These are phyloP conservation scores for Ogataea chonburiensis DNA, from an alignment of 805 yeast species.

Conservation along the genomic window DNA sequence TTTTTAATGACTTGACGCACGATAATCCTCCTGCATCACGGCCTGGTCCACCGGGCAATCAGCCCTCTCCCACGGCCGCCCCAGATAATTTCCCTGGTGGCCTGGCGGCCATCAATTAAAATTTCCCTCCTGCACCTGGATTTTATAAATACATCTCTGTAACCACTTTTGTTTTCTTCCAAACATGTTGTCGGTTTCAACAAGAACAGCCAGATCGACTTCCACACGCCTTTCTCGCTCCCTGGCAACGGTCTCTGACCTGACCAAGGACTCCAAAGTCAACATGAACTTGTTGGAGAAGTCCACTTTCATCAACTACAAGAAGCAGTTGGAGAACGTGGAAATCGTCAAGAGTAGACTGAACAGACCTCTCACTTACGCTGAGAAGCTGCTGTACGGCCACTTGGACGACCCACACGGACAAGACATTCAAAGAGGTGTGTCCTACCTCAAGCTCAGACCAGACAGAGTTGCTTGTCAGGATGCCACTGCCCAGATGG, in stretches of 20 bases:
- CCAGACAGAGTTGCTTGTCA: constrained; percentile 99
- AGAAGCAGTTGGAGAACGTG: constrained; percentile 84
- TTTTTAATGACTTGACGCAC: constrained; percentile 9
- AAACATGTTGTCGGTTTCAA: constrained; percentile 33
- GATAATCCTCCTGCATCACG: constrained; percentile 4
- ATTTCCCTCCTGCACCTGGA: constrained; percentile 11
- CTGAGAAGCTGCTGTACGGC: constrained; percentile 92
- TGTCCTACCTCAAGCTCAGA: constrained; percentile 83
- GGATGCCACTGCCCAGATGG: constrained; percentile 99
- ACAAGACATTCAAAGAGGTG: constrained; percentile 71
- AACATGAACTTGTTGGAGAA: constrained; percentile 61
- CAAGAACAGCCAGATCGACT: constrained; percentile 28
- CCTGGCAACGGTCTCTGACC: constrained; percentile 49
- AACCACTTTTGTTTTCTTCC: constrained; percentile 13
- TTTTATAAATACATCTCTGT: constrained; percentile 11
- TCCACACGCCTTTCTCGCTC: constrained; percentile 39
- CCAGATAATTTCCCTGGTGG: constrained; percentile 7
- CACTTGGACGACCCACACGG: constrained; percentile 90
- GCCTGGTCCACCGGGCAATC: constrained; percentile 1
- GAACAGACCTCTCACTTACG: constrained; percentile 81
- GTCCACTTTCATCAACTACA: constrained; percentile 86
- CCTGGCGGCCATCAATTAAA: constrained; percentile 3
- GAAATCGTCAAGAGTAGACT: constrained; percentile 73
- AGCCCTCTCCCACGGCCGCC: constrained; percentile 3
- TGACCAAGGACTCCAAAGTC: constrained; percentile 55